These are phyloP conservation scores for Suillus placidus DNA, from an alignment of 768 basidiomycete genomes.

Conservation along the genomic window DNA sequence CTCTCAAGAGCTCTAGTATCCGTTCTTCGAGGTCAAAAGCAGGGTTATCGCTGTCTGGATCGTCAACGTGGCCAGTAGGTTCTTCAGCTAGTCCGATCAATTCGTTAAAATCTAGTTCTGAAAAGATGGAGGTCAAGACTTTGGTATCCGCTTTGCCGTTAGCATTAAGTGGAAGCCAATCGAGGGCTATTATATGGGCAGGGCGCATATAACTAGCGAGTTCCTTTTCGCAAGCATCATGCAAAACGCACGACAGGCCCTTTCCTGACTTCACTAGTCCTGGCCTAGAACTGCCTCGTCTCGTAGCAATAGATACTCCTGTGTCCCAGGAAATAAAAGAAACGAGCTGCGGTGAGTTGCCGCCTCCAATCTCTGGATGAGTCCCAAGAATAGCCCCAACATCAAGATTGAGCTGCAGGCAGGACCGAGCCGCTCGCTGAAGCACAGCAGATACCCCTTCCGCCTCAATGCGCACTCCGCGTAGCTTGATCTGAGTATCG, in stretches of 20 bases:
- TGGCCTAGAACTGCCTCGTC: conserved; percentile 36
- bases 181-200: conserved; percentile 50
- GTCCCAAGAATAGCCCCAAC: conserved; percentile 45
- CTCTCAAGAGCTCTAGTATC: conserved; percentile 12
- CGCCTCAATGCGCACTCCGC: conserved; percentile 56
- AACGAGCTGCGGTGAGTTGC: conserved; percentile 40
- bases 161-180: conserved; percentile 48
- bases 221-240: conserved; percentile 40
- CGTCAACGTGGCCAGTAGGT: neutral
- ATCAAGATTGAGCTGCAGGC: conserved; percentile 34
- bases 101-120: conserved; percentile 22
- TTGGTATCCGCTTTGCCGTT: conserved; percentile 40
- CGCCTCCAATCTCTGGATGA: conserved; percentile 45
- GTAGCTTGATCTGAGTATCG: conserved; percentile 54
- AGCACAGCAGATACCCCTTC: conserved; percentile 53
- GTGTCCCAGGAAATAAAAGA: conserved; percentile 49
- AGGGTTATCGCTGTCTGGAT: neutral
- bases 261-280: conserved; percentile 31
- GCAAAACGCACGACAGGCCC: conserved; percentile 32
- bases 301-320: conserved; percentile 37
- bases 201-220: conserved; percentile 56
- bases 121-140: conserved; percentile 29
- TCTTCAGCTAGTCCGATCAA: conserved; percentile 19
- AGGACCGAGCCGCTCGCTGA: conserved; percentile 20
- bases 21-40: conserved; percentile 29